These are phyloP conservation scores for Sistotremastrum niveocremeum DNA, from an alignment of 768 basidiomycete species.

Conservation along the genomic window DNA sequence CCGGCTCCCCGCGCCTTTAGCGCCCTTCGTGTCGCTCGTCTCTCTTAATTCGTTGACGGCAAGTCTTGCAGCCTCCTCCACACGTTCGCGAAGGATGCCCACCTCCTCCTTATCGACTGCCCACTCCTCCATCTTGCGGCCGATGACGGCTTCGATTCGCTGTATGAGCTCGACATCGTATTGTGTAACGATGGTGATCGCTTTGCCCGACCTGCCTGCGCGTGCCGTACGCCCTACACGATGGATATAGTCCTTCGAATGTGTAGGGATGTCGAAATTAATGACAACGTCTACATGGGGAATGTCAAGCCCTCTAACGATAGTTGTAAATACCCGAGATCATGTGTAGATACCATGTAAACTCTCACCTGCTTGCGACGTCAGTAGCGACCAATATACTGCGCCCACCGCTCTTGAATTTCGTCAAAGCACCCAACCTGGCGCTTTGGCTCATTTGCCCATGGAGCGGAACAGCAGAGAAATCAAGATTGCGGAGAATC, in stretches of 20 bases:
- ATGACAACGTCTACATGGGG: constrained; percentile 93
- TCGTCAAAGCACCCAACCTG: constrained; percentile 81
- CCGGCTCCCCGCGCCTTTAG: constrained; percentile 32
- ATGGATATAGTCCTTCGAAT: constrained; percentile 99
- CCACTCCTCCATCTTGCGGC: constrained; percentile 85
- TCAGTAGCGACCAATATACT: constrained; percentile 92
- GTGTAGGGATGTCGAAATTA: constrained; percentile 95
- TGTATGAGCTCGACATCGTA: constrained; percentile 96
- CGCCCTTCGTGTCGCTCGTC: constrained; percentile 22
- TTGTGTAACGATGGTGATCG: constrained; percentile 94
- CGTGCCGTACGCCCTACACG: constrained; percentile 95
- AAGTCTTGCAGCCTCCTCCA: constrained; percentile 64
- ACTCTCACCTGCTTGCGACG: constrained; percentile 71
- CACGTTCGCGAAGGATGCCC: constrained; percentile 73
- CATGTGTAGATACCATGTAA: background rate
- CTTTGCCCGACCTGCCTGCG: constrained; percentile 93
- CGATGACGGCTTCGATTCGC: constrained; percentile 85
- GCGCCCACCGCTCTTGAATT: constrained; percentile 92
- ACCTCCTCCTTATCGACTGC: constrained; percentile 82
- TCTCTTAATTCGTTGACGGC: constrained; percentile 80
- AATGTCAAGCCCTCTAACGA: constrained; percentile 77
- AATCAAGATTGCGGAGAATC: constrained; percentile 79
- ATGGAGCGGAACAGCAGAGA: constrained; percentile 90
- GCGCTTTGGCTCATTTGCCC: constrained; percentile 91
- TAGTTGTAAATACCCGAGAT: background rate